A percentile compares a stretch with the other conserved stretches of the same genome.
Evolutionary conservation across 2,329 filamentous ascomycete genomes (phyloP).

Genomic region (Diaporthe sp.): DNA sequence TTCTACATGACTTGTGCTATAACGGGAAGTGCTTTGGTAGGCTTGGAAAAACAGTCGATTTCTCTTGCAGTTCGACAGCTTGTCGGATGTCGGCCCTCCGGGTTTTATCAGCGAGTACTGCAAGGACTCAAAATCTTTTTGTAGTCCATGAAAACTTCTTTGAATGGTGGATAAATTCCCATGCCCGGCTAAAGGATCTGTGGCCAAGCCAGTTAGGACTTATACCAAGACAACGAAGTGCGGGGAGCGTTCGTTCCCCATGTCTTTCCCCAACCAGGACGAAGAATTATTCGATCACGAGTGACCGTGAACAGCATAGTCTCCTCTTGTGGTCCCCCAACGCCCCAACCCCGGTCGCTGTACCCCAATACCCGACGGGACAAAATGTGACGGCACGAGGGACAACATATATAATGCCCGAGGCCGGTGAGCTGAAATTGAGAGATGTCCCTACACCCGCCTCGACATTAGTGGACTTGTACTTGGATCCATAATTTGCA

Average conservation of each 20-base stretch:
- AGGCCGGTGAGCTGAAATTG: background rate
- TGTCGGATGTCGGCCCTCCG: constrained; percentile 21
- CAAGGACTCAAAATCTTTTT: background rate
- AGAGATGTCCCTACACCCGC: background rate
- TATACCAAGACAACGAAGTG: constrained; percentile 18
- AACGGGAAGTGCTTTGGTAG: background rate
- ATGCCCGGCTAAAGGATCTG: background rate
- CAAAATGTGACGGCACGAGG: background rate
- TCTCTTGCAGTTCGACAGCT: background rate
- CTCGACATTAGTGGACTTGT: background rate
- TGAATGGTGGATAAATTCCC: constrained; percentile 26
- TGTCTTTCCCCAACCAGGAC: background rate
- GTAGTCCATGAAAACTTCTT: background rate
- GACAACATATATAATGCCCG: background rate
- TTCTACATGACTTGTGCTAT: background rate
- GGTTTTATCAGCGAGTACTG: constrained; percentile 6
- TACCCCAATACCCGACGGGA: constrained; percentile 20
- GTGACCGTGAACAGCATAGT: background rate
- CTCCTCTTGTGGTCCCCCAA: background rate
- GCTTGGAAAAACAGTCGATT: background rate
- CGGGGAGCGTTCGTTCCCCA: constrained; percentile 21
- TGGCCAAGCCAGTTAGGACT: constrained; percentile 14
- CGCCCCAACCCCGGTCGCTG: background rate
- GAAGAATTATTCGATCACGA: background rate
- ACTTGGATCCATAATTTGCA: background rate